Evolutionary conservation across 108 stramenopile genomes (phyloP).

Genomic region (Discostella stelligeroides): DNA sequence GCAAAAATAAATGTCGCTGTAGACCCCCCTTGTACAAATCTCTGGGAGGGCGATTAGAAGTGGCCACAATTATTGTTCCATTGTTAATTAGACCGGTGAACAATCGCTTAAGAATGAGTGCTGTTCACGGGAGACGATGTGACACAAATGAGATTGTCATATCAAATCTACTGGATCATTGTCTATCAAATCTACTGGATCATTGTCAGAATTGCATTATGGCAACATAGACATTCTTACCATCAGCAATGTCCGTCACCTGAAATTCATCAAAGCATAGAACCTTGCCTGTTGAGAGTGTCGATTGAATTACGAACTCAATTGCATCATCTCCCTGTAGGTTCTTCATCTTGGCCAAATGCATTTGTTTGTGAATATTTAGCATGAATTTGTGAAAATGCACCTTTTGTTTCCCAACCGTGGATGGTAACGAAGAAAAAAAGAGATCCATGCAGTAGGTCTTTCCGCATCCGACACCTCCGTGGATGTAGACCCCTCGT

Average conservation of each 20-base stretch:
- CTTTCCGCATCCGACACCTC: conserved; percentile 97
- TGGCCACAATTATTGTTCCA: conserved; percentile 87
- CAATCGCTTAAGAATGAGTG: conserved; percentile 70
- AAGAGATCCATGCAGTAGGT: conserved; percentile 97
- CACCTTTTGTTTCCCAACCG: conserved; percentile 81
- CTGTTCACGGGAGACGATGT: neutral
- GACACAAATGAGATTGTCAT: no score
- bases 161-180: no score
- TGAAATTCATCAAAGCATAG: conserved; percentile 94
- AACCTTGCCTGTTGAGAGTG: conserved; percentile 55
- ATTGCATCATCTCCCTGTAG: conserved; percentile 49
- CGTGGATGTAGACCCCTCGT: conserved; percentile 86
- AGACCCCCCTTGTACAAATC: conserved; percentile 95
- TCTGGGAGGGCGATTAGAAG: conserved; percentile 90
- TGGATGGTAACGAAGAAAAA: conserved; percentile 61
- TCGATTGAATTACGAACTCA: conserved; percentile 57
- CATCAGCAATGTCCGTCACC: conserved; percentile 93
- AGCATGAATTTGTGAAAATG: conserved; percentile 99
- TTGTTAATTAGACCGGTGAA: conserved; percentile 74
- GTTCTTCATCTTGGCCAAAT: conserved; percentile 56
- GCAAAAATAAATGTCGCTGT: conserved; percentile 95
- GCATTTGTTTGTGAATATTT: conserved; percentile 80
- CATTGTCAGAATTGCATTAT: no score
- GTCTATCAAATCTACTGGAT: no score
- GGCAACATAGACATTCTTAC: conserved; percentile 12